A percentile compares a stretch with the other conserved stretches of the same genome.
phyloP scores from a whole-genome alignment of 2,329 filamentous ascomycete species.

The Colletotrichum shisoi region DNA sequence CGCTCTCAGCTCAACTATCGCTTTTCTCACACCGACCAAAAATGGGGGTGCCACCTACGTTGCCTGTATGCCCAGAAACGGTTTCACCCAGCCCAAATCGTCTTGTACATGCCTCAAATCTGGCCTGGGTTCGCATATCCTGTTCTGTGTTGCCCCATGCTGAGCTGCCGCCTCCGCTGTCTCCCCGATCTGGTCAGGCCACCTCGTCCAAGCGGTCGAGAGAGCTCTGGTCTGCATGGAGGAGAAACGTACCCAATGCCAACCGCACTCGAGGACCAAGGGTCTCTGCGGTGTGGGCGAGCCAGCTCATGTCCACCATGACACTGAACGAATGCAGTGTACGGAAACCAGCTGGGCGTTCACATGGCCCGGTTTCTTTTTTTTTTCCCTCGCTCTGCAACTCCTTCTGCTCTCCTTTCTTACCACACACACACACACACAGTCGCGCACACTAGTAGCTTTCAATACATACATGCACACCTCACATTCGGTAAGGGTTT shows the following conservation, averaged over 20 bases:
- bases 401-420: conserved; percentile 22
- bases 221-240: conserved; percentile 25
- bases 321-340: conserved; percentile 49
- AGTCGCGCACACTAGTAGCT: conserved; percentile 19
- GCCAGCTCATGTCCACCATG: conserved; percentile 32
- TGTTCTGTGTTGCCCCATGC: conserved; percentile 23
- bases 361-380: conserved; percentile 34
- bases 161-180: conserved; percentile 21
- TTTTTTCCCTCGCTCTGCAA: conserved; percentile 27
- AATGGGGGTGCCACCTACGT: conserved; percentile 30
- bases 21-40: conserved; percentile 18
- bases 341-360: neutral
- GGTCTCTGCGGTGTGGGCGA: conserved; percentile 29
- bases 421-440: conserved; percentile 13
- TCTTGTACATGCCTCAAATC: conserved; percentile 23
- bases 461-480: conserved; percentile 30
- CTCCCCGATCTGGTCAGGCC: conserved; percentile 19
- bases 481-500: conserved; percentile 29
- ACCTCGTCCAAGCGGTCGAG: conserved; percentile 33
- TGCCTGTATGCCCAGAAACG: conserved; percentile 30
- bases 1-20: conserved; percentile 3
- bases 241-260: conserved; percentile 33
- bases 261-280: conserved; percentile 26
- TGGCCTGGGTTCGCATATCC: conserved; percentile 13
- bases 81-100: conserved; percentile 34